Evolutionary conservation across 139 green algal species (phyloP), one percentile per base, ranked within the genome.

Genomic region (Chlamydomonas asymmetrica): DNA sequence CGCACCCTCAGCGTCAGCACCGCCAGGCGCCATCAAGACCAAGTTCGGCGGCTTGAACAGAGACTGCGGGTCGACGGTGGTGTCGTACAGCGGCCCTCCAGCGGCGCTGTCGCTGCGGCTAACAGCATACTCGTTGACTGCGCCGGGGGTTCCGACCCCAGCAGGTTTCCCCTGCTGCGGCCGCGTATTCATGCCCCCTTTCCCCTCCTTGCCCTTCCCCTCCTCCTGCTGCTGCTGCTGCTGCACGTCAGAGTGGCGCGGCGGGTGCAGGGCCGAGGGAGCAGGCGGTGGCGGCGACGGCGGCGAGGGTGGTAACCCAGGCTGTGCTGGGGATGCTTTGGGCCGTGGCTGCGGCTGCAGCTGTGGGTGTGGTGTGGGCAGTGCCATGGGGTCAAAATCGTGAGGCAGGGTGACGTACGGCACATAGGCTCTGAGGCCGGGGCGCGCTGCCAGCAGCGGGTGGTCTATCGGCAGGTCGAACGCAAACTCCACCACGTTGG

Each of bases 401-500:
- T n/a, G 31, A 66, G 40, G 31, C 5, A 29, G 4, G 40, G 9
- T 38, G 13, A 73, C n/a, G 57, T 16, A 22, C 18, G 78, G 71
- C 29, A 80, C 40, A 56, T 84, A 79, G 43, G 65, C 71, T 5
- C 71, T 65, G 0, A 79, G 71, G 72, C 78, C 76, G 25, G 76
- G 69, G 5, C 39, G n/a, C 29, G 62, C 37, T 31, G 41, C 3
- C 9, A 69, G 71, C 22, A 8, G 31, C 37, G 61, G 56, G 32
- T 68, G 34, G 61, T 75, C 57, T 0, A 82, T 37, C 2, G 54
- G n/a, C 0, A 80, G 18, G 74, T 80, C 76, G 34, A 76, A 72
- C 16, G 65, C 35, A 6, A 72, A 41, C 45, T 82, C 76, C n/a
- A 82, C 48, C 31, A 82, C 76, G 39, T 80, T 80, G 74, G 74